Base-by-base conservation (phyloP, 164 flowering plant genomes). In the Warburgia ugandensis region DNA sequence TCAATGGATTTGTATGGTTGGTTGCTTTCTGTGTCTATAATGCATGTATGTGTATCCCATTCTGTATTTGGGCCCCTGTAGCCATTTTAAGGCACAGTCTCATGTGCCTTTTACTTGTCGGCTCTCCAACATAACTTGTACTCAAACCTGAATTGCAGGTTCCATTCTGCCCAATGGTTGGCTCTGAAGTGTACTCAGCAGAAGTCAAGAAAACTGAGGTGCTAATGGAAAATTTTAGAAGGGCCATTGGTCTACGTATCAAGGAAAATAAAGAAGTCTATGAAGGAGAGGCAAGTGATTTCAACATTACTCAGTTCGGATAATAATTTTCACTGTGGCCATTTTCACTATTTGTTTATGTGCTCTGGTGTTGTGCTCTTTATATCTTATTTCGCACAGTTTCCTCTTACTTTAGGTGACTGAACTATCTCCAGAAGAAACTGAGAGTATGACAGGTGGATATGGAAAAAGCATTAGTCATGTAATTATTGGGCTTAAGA, bases 101-200 rank as follows among this genome's bases (percentile, higher is more conserved):
- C n/a, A n/a, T n/a, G n/a, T n/a, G n/a, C n/a, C n/a, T n/a, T n/a
- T n/a, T n/a, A n/a, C n/a, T n/a, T n/a, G n/a, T n/a, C n/a, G n/a
- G n/a, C n/a, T n/a, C n/a, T n/a, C n/a, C n/a, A n/a, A n/a, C n/a
- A n/a, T 13, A 9, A 39, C 20, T 14, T 5, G 16, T 39, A n/a
- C 19, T 39, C 7, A 6, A 16, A 16, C 20, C 21, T 42, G 3
- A 8, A 41, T 29, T 62, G 58, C 65, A 91, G 98, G 99, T 92
- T 63, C 99, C 99, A 14, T 94, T 94, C 62, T 89, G 96, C 62
- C 97, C 97, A 30, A 89, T 94, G 99, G 99, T 89, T 57, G 99
- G 99, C 6, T 89, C 97, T 23, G 97, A 94, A 69, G 97, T 94
- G 19, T 94, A 89, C 68, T 94, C 99, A 6, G 82, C 96, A 27